Evolutionary conservation across 1,284 basidiomycete species (phyloP), one percentile per base, ranked within the genome.

Genomic region (Porodaedalea pini): DNA sequence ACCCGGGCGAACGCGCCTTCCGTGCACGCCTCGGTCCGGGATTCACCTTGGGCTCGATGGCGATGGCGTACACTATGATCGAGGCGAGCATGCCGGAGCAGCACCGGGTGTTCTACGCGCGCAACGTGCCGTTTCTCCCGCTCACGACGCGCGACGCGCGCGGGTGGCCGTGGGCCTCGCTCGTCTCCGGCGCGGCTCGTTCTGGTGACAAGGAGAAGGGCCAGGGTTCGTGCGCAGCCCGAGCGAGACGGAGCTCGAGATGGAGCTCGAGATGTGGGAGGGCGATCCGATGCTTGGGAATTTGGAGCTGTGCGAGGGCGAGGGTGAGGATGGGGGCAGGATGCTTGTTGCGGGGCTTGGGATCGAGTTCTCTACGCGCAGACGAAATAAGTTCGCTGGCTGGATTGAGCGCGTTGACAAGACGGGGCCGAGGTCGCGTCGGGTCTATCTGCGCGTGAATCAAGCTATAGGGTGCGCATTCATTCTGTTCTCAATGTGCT

Each of bases 331-430:
- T 13, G 10, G 21, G 41, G 29, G n/a, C 25, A 36, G 63, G 27
- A 69, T 73, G 58, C 66, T 83, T 21, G 69, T 80, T 17, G 82
- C 81, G 2, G 84, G 85, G 0, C 77, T 86, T 32, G 84, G 85
- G 0, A 74, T 86, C 51, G 80, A 86, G 60, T 77, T 83, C 51
- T 68, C 76, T 21, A 83, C 80, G 0, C 68, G 84, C 19, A 66
- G 81, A 59, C 71, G 85, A 45, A 84, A 83, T 62, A 86, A 86
- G 66, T 79, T 86, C 61, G 83, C 82, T 0, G 85, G 85, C 2
- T 67, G 66, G 36, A 68, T 83, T 15, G 64, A 67, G 2, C 66
- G 66, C 3, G 50, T 77, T 6, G 64, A 72, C 45, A 58, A 65
- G 52, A 39, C 56, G 1, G 59, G 61, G 27, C 63, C 65, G 36